These are phyloP conservation scores for Dacryopinax spathularia DNA, from an alignment of 768 basidiomycete genomes.

Conservation along the genomic window DNA sequence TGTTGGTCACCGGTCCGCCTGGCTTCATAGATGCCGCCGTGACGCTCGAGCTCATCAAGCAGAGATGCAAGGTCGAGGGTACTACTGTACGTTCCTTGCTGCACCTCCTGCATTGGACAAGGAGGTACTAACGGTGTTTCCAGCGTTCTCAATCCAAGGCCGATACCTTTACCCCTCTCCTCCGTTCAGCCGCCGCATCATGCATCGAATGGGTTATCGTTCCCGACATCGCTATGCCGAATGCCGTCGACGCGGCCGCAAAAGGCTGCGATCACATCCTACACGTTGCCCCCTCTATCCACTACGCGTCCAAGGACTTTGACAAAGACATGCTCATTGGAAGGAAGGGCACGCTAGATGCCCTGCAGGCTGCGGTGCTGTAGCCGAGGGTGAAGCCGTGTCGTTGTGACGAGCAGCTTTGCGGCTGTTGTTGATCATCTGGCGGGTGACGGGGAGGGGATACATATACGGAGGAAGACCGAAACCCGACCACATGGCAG, in stretches of 20 bases:
- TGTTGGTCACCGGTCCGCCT: slow-evolving; percentile 6
- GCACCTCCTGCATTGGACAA: not conserved
- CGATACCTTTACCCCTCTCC: not conserved
- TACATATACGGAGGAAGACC: slow-evolving; percentile 8
- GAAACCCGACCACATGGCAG: not conserved
- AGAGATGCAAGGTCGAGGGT: slow-evolving; percentile 5
- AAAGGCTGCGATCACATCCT: not conserved
- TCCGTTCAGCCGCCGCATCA: not conserved
- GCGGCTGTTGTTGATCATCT: not conserved
- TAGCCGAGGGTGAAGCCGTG: not conserved
- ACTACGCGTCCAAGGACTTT: not conserved
- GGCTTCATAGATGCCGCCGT: not conserved
- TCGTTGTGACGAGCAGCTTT: not conserved
- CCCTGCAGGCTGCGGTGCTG: slow-evolving; percentile 12
- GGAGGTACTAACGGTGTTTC: no score
- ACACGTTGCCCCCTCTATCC: not conserved
- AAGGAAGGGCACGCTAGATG: slow-evolving; percentile 12
- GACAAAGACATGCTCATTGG: slow-evolving; percentile 11
- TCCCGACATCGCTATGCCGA: slow-evolving; percentile 1
- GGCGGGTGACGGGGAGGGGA: not conserved
- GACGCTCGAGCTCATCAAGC: not conserved
- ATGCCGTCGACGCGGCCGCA: slow-evolving; percentile 7
- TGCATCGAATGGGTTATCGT: slow-evolving; percentile 4
- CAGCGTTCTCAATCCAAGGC: slow-evolving; percentile 1
- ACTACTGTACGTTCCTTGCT: not conserved